Evolutionary conservation across 108 stramenopile genomes (phyloP), one percentile per base, ranked within the genome.

Genomic region (Fragilaria crotonensis): DNA sequence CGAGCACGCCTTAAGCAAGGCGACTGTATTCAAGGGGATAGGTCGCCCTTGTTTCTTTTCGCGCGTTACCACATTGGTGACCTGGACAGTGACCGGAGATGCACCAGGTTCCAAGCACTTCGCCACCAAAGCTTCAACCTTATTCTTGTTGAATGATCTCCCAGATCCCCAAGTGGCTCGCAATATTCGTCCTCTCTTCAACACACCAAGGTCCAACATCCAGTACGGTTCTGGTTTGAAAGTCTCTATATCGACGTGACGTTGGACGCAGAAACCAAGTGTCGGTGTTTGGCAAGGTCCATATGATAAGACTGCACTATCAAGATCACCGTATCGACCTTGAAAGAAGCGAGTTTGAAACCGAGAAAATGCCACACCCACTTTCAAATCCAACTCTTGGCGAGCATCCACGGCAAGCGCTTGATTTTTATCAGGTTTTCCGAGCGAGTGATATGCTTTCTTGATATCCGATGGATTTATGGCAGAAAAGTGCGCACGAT

Each of bases 241-340:
- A n/a, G 89, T 86, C 66, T 90, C 85, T 44, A 96, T 96, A 41
- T 92, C 83, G 54, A 93, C 68, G 58, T 95, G 87, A n/a, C 97
- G 80, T 49, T 94, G 88, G 1, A 96, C 98, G 41, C 95, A 87
- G 61, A 99, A 99, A 14, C 96, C 96, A 26, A 98, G 65, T 2
- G 96, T 97, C 2, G 98, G 98, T 11, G 96, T 96, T 63, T 98
- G 93, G 66, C 98, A 99, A 9, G 98, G 95, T 1, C 98, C 98
- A 63, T 96, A 99, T 19, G 77, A 78, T n/a, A 99, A 60, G 0
- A 95, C 81, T 0, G 85, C 71, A 51, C 84, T 81, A 57, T 92
- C 92, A 54, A 98, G 70, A 71, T 88, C 93, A 21, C 92, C 93
- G 54, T 96, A 96, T 30, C 90, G 65, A 18, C 84, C 85, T 62